Evolutionary conservation across 192 early-diverging fungal species (phyloP).

Genomic region (Coemansia sp.): DNA sequence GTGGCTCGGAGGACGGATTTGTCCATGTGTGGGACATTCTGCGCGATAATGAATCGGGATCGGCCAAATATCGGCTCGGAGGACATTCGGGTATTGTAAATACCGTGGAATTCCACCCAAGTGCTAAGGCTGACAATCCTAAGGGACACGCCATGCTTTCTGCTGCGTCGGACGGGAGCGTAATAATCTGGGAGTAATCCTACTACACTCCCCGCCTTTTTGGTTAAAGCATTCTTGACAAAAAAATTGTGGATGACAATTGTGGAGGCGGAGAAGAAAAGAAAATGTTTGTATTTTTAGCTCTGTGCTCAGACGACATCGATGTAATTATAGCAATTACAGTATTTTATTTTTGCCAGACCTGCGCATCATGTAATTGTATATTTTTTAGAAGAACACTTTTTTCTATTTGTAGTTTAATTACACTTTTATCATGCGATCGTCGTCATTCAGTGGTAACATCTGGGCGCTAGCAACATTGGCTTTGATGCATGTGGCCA

Average conservation of each 20-base stretch:
- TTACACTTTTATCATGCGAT: background rate
- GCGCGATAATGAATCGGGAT: slow-evolving; percentile 44
- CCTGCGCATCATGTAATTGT: background rate
- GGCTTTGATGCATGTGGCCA: background rate
- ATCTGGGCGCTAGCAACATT: background rate
- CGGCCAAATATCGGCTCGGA: slow-evolving; percentile 7
- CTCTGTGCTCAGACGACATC: background rate
- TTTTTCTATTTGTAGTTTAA: background rate
- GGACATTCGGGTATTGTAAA: slow-evolving; percentile 47
- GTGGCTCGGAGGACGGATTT: slow-evolving; percentile 87
- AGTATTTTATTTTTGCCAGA: background rate
- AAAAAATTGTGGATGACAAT: background rate
- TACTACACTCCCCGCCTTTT: background rate
- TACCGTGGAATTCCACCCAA: slow-evolving; percentile 33
- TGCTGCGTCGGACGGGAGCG: slow-evolving; percentile 40
- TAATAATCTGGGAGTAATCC: slow-evolving; percentile 40
- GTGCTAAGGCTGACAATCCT: background rate
- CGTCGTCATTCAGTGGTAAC: background rate
- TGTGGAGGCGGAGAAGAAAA: background rate
- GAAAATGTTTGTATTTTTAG: slow-evolving; percentile 15
- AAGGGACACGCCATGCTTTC: slow-evolving; percentile 32
- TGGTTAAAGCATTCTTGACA: background rate
- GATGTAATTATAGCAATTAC: background rate
- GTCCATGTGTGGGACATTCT: slow-evolving; percentile 87
- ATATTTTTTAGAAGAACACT: background rate